These are phyloP conservation scores for Groenewaldozyma tartarivorans DNA, from an alignment of 805 yeast genomes.

Conservation along the genomic window DNA sequence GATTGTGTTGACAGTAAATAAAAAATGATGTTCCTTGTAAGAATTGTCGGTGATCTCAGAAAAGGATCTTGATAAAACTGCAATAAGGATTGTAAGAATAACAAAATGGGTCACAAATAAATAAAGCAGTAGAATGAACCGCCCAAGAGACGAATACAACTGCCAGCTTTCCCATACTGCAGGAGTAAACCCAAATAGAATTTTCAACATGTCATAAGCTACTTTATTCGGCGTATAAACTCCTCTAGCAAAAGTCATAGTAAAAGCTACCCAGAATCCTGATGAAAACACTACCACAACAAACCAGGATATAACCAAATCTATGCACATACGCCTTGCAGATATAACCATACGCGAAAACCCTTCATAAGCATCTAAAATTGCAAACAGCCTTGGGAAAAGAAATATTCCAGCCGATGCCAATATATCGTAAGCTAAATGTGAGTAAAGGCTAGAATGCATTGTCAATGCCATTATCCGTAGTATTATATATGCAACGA, in stretches of 20 bases:
- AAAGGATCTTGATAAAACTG: conserved; percentile 36
- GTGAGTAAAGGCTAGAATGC: background rate
- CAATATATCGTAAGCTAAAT: conserved; percentile 23
- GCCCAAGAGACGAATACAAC: conserved; percentile 38
- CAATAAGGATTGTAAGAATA: conserved; percentile 45
- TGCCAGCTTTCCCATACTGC: conserved; percentile 52
- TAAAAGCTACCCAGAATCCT: conserved; percentile 48
- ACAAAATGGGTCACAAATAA: conserved; percentile 46
- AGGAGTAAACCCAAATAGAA: conserved; percentile 51
- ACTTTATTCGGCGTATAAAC: conserved; percentile 34
- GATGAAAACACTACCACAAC: conserved; percentile 41
- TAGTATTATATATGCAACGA: conserved; percentile 26
- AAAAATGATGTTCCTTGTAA: conserved; percentile 30
- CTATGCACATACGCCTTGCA: conserved; percentile 42
- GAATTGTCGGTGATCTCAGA: conserved; percentile 27
- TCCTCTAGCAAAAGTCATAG: conserved; percentile 37
- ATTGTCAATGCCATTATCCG: conserved; percentile 14
- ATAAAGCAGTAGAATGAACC: conserved; percentile 39
- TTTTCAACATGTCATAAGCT: conserved; percentile 42
- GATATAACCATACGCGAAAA: conserved; percentile 44
- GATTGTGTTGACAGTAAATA: conserved; percentile 30
- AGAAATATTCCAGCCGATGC: conserved; percentile 39
- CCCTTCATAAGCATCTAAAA: conserved; percentile 42
- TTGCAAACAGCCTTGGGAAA: conserved; percentile 41
- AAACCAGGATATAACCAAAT: conserved; percentile 39